These are phyloP conservation scores for Arbutus unedo DNA, from an alignment of 148 eudicot genomes.

Conservation along the genomic window DNA sequence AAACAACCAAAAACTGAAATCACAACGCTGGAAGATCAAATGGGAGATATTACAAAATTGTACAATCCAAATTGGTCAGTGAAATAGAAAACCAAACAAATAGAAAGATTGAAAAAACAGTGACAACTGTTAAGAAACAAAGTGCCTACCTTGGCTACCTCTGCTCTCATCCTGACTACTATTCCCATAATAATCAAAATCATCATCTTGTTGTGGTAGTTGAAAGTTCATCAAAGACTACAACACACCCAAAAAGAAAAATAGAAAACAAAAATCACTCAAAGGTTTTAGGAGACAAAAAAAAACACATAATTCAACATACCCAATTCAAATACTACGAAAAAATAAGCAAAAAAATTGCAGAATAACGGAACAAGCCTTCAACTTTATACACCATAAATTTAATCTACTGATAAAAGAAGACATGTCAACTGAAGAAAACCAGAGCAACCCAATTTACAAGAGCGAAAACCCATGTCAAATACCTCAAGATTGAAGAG, in stretches of 20 bases:
- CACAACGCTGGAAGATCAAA: not conserved
- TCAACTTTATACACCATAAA: not conserved
- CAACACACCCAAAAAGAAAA: slow-evolving; percentile 20
- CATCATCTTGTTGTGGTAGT: slow-evolving; percentile 77
- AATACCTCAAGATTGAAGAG: slow-evolving; percentile 91
- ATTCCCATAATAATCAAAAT: slow-evolving; percentile 73
- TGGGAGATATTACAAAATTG: not conserved
- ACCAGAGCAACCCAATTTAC: not conserved
- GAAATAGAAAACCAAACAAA: not conserved
- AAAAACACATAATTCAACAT: not conserved
- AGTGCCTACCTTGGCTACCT: slow-evolving; percentile 63
- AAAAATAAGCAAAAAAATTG: not conserved
- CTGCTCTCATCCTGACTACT: slow-evolving; percentile 96
- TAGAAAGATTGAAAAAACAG: not conserved
- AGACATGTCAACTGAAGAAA: not conserved
- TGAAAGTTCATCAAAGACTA: slow-evolving; percentile 92
- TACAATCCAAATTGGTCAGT: not conserved
- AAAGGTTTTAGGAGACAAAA: slow-evolving; percentile 9
- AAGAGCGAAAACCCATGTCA: slow-evolving; percentile 15
- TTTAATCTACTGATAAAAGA: slow-evolving; percentile 1
- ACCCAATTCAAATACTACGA: slow-evolving; percentile 14
- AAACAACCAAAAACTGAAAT: slow-evolving; percentile 1
- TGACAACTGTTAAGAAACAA: slow-evolving; percentile 7
- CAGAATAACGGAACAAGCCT: not conserved
- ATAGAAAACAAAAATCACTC: slow-evolving; percentile 12